Base-by-base conservation (phyloP, 148 eudicot genomes). In the Amaranthus hypochondriacus region DNA sequence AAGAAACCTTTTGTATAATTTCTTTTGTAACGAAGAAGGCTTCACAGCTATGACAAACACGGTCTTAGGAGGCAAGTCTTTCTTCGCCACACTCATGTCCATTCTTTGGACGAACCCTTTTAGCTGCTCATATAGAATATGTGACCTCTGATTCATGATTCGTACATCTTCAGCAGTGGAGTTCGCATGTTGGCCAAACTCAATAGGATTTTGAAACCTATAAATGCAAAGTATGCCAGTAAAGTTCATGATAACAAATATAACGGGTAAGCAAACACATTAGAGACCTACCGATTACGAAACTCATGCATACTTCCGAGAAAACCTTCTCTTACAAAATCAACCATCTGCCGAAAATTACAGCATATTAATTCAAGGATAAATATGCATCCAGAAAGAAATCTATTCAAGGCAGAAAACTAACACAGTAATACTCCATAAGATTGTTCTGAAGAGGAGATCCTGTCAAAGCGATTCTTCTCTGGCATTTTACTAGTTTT, bases 371-470 rank as follows among this genome's bases (percentile, higher is more conserved):
- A 47, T 59, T 58, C 15, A 21, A 66, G 51, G 50, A 80, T 53
- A 67, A 51, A 9, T 48, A 6, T 4, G 10, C 7, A 61, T 52
- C 7, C 7, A 60, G 68, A 61, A 39, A 42, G 51, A 71, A 55
- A 67, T 62, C 55, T 56, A 57, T 15, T 11, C 43, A 62, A 51
- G 48, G 14, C 39, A 69, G 47, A 75, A 73, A 42, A 75, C 97
- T 85, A 75, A 95, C 99, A 84, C 99, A 95, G 73, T 89, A 95
- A 78, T 95, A 95, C 76, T 95, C 99, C 99, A 95, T 95, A 73
- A 95, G 92, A 81, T 95, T 95, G 83, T 95, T 95, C 85, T 95
- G 99, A 73, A 95, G 94, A 70, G 99, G 99, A 48, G 99, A 95
- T 76, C 99, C 99, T 65, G 99, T 95, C 77, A 95, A 81, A 56